These are phyloP conservation scores for Toxoplasma gondii DNA, from an alignment of 169 alveolate genomes.

Conservation along the genomic window DNA sequence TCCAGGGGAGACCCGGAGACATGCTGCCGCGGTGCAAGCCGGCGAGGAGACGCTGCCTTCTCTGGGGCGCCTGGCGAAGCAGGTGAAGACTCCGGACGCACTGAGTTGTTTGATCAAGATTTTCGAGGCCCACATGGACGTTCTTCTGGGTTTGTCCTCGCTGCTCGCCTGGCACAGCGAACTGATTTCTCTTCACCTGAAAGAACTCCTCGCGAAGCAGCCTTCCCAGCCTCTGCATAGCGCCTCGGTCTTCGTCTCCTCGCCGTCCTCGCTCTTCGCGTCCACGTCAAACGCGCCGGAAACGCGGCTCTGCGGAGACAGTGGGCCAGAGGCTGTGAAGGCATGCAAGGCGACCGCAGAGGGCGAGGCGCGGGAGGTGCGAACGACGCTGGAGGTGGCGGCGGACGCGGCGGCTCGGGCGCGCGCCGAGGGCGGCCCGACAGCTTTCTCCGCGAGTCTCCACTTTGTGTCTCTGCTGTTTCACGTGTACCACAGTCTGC, in stretches of 20 bases:
- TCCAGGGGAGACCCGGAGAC: background rate
- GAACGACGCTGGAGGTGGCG: background rate
- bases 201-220: background rate
- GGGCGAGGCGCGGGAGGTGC: background rate
- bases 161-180: background rate
- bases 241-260: background rate
- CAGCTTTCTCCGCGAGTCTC: background rate
- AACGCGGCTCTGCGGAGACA: background rate
- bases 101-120: background rate
- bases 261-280: background rate
- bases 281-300: background rate
- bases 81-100: background rate
- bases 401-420: background rate
- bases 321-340: background rate
- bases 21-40: background rate
- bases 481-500: constrained; percentile 37
- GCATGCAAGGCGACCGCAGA: background rate
- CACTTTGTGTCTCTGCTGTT: constrained; percentile 16
- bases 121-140: constrained; percentile 16
- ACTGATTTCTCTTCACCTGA: background rate
- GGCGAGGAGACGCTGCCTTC: background rate
- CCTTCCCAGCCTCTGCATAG: background rate
- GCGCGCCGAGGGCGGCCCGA: background rate
- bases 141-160: background rate
- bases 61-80: constrained; percentile 7